Evolutionary conservation across 257 asterid species (phyloP), one percentile per base, ranked within the genome.

Genomic region (Forsythia suspensa): DNA sequence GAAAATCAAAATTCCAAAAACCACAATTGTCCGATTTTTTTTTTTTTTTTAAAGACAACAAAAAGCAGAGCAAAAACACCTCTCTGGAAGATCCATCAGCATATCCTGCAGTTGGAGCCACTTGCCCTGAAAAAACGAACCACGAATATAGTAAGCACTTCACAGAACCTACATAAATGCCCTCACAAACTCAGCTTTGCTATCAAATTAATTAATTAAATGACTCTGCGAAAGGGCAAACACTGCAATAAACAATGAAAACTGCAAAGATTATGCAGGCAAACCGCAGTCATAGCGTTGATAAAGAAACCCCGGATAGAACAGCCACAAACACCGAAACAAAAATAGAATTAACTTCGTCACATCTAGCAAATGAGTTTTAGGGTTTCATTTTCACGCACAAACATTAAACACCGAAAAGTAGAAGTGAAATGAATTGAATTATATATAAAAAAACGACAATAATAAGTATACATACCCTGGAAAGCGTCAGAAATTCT

Each of bases 41-140:
- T 29, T 29, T 29, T 29, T 29, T 29, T 29, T 29, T 29, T 29
- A 29, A 29, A 29, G 34, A 36, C 21, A 20, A 46, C 8, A 57
- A 75, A 44, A 51, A 70, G 9, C 37, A 34, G 38, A 46, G 67
- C 11, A 41, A 38, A 68, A 69, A 24, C 81, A 92, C 98, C 97
- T 91, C 82, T 86, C 83, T 46, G 87, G 95, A 81, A 82, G 93
- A 81, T 85, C 81, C 91, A 76, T 69, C 85, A 24, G 87, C 79
- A 84, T n/a, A 44, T 55, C 70, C 48, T 77, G 89, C 75, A 76
- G 84, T 72, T 48, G 80, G 82, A 70, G 82, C 78, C 86, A 80
- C 61, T 57, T 85, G 77, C 44, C 92, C 93, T 88, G 91, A 39
- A 79, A 79, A n/a, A 39, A 29, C 16, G 15, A 78, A 24, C 18